phyloP scores from a whole-genome alignment of 208 protist genomes.

The Leishmania tropica region DNA sequence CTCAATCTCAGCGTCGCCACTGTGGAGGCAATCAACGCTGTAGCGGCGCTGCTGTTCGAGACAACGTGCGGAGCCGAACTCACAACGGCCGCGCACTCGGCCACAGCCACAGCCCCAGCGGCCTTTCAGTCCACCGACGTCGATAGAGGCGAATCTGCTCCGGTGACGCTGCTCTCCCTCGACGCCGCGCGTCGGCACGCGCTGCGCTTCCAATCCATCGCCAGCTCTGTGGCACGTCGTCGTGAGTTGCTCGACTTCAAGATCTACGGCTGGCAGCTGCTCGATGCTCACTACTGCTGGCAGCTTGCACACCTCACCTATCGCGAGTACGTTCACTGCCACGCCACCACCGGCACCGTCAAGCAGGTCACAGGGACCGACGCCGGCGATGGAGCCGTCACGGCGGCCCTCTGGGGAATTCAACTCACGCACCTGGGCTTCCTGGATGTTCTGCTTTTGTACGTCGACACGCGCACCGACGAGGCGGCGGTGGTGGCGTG shows the following conservation, averaged over 20 bases:
- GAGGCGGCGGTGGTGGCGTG: constrained; percentile 56
- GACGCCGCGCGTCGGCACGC: constrained; percentile 38
- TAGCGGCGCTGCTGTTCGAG: constrained; percentile 69
- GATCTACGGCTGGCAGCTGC: constrained; percentile 73
- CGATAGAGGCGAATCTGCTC: neutral
- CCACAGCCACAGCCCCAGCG: neutral
- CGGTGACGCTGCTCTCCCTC: constrained; percentile 30
- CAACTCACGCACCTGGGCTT: constrained; percentile 64
- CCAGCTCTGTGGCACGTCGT: constrained; percentile 48
- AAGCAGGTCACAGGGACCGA: neutral
- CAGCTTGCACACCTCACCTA: constrained; percentile 49
- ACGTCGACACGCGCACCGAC: constrained; percentile 62
- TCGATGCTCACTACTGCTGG: constrained; percentile 69
- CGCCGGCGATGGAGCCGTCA: constrained; percentile 14
- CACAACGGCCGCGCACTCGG: neutral
- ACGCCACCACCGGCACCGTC: neutral
- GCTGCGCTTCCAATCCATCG: constrained; percentile 57
- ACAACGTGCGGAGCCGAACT: constrained; percentile 71
- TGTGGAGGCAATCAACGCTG: constrained; percentile 66
- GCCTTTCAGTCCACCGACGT: constrained; percentile 4
- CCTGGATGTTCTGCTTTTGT: constrained; percentile 68
- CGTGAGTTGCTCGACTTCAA: constrained; percentile 64
- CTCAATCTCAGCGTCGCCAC: constrained; percentile 23
- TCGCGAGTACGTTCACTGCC: constrained; percentile 23
- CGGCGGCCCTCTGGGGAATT: constrained; percentile 24